A percentile compares a stretch with the other conserved stretches of the same genome.
Evolutionary conservation across 768 basidiomycete genomes (phyloP).

Genomic region (Boletus coccyginus): DNA sequence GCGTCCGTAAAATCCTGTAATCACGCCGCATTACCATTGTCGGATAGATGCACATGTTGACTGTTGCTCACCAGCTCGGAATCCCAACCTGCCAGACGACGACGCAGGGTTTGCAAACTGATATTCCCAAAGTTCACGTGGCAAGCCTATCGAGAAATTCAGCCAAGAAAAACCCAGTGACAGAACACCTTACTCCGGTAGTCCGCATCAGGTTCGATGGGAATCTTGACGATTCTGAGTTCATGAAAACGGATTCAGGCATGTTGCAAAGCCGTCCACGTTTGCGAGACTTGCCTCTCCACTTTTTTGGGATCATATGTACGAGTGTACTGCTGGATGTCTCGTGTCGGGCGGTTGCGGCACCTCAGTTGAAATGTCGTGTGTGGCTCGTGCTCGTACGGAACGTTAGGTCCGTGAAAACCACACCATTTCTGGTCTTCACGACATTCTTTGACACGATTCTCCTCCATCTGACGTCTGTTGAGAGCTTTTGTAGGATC

Average conservation of each 20-base stretch:
- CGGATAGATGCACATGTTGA: not conserved
- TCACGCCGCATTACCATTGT: not conserved
- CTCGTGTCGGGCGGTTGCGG: conserved; percentile 40
- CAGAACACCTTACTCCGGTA: conserved; percentile 48
- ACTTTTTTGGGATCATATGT: conserved; percentile 50
- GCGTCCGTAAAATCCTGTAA: conserved; percentile 56
- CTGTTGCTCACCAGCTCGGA: conserved; percentile 42
- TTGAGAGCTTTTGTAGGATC: conserved; percentile 14
- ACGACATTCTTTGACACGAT: conserved; percentile 36
- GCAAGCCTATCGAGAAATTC: conserved; percentile 27
- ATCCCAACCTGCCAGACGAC: conserved; percentile 50
- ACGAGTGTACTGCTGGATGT: conserved; percentile 70
- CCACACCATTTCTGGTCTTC: conserved; percentile 37
- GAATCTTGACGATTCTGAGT: conserved; percentile 57
- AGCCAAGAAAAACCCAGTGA: not conserved
- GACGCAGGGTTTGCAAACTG: conserved; percentile 59
- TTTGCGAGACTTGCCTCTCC: conserved; percentile 45
- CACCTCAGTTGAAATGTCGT: conserved; percentile 47
- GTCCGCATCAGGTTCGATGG: conserved; percentile 56
- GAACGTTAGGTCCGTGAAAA: conserved; percentile 19
- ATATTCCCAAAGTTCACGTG: conserved; percentile 52
- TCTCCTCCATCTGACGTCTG: conserved; percentile 15
- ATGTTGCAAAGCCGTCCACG: not conserved
- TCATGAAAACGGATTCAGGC: conserved; percentile 3
- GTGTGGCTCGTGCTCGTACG: conserved; percentile 35